Evolutionary conservation across 2,329 filamentous ascomycete genomes (phyloP).

Genomic region (Calcarisporium arbuscula): DNA sequence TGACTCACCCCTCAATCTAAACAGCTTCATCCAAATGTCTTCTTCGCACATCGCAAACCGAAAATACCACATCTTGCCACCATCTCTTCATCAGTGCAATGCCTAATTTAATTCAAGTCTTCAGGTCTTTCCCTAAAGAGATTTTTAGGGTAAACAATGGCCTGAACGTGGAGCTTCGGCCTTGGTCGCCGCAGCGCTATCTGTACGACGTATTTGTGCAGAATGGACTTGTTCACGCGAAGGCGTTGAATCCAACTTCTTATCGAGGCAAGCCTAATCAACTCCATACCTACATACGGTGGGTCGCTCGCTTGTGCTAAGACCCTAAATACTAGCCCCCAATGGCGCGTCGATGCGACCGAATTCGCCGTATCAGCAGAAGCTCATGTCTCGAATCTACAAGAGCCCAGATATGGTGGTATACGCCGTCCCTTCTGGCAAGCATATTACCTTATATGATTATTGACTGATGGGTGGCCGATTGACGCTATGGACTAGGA

Average conservation of each 20-base stretch:
- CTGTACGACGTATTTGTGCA: conserved; percentile 5
- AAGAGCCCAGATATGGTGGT: neutral
- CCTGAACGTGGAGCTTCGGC: conserved; percentile 4
- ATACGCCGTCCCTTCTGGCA: neutral
- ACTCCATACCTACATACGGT: too few relatives aligned
- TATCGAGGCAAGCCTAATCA: conserved; percentile 11
- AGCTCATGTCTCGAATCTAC: neutral
- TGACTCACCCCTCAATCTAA: too few relatives aligned
- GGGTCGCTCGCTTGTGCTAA: too few relatives aligned
- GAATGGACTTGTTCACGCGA: conserved; percentile 5
- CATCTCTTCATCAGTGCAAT: too few relatives aligned
- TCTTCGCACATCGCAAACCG: too few relatives aligned
- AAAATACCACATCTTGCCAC: too few relatives aligned
- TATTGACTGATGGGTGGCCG: too few relatives aligned
- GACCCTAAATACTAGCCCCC: neutral
- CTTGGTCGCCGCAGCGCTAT: conserved; percentile 7
- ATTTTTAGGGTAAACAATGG: conserved; percentile 13
- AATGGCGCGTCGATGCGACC: conserved; percentile 1
- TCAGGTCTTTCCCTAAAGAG: conserved; percentile 8
- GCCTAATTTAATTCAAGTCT: too few relatives aligned
- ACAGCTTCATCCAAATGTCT: too few relatives aligned
- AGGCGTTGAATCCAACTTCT: conserved; percentile 4
- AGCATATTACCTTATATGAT: too few relatives aligned
- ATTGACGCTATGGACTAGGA: conserved; percentile 5
- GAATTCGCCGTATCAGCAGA: conserved; percentile 2